Conservation (phyloP, 306 rosid genomes). For the Rubus idaeus region DNA sequence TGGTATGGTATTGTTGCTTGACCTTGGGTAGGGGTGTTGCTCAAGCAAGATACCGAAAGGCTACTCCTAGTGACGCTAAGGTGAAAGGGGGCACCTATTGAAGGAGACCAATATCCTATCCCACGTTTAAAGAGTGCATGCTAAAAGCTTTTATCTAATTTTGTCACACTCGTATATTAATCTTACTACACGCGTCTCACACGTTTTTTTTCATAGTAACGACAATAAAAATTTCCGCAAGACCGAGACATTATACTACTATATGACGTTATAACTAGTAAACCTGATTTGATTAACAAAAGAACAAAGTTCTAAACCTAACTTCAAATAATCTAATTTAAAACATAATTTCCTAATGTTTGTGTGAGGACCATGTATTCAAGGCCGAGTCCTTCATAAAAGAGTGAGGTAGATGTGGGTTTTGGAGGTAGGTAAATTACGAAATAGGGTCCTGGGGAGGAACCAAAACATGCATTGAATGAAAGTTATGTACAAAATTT, state of each 20-base stretch:
- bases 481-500: conserved; percentile 11
- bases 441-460: neutral
- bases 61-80: neutral
- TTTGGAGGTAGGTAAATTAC: neutral
- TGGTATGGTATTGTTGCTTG: conserved; percentile 36
- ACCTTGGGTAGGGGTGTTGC: conserved; percentile 40
- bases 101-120: conserved; percentile 2
- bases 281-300: too few relatives aligned
- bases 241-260: too few relatives aligned
- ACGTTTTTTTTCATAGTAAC: too few relatives aligned
- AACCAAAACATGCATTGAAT: conserved; percentile 10
- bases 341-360: neutral
- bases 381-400: neutral
- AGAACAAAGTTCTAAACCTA: too few relatives aligned
- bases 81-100: neutral
- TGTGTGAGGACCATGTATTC: neutral
- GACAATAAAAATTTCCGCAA: too few relatives aligned
- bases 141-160: too few relatives aligned
- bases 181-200: too few relatives aligned
- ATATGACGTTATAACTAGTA: too few relatives aligned
- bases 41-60: conserved; percentile 37
- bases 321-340: too few relatives aligned
- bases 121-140: conserved; percentile 13
- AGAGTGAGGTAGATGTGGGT: neutral
- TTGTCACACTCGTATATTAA: too few relatives aligned